These are phyloP conservation scores for Lactuca sativa DNA, from an alignment of 129 eudicot genomes.

Conservation along the genomic window DNA sequence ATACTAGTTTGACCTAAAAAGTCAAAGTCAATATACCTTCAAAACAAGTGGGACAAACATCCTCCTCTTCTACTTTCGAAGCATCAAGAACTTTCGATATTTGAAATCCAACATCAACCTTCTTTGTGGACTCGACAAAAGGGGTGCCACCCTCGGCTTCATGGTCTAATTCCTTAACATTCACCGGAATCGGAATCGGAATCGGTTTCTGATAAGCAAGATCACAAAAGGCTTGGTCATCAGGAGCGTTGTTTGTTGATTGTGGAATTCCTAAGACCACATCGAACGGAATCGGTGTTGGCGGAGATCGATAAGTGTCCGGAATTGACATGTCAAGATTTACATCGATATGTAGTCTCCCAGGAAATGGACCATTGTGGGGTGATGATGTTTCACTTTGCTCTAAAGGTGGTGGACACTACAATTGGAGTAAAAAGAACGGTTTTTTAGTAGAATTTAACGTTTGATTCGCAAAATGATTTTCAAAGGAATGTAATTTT, in stretches of 20 bases:
- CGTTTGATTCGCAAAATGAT: too few species aligned
- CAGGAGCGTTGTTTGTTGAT: constrained; percentile 23
- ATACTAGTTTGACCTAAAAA: neutral
- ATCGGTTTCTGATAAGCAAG: constrained; percentile 27
- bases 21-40: constrained; percentile 59
- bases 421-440: constrained; percentile 26
- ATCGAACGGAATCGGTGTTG: constrained; percentile 72
- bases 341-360: constrained; percentile 46
- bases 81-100: constrained; percentile 26
- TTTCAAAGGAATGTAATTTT: too few species aligned
- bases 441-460: neutral
- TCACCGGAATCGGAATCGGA: constrained; percentile 14
- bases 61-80: constrained; percentile 58
- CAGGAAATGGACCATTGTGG: constrained; percentile 37
- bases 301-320: constrained; percentile 71
- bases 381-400: constrained; percentile 47
- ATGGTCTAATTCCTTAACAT: constrained; percentile 29
- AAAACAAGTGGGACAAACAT: constrained; percentile 79
- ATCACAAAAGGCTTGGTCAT: constrained; percentile 17
- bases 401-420: constrained; percentile 62
- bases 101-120: constrained; percentile 40
- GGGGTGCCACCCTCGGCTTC: constrained; percentile 27
- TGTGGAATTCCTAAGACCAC: constrained; percentile 63
- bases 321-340: constrained; percentile 66
- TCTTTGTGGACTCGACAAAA: constrained; percentile 39